These are phyloP conservation scores for Candida smagusa DNA, from an alignment of 1,139 yeast species.

Conservation along the genomic window DNA sequence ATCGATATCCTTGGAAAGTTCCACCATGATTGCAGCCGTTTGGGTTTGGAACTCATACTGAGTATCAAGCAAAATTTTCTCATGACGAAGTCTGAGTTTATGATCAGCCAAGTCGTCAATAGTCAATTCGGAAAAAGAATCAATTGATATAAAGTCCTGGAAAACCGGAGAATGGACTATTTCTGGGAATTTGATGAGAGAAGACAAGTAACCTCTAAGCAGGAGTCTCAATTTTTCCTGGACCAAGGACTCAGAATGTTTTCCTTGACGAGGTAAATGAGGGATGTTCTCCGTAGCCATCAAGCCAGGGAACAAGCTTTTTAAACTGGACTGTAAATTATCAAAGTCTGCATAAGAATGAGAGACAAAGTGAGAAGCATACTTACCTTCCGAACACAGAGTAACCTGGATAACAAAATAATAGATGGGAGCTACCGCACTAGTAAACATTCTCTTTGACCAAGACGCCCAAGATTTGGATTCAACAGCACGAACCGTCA, in stretches of 20 bases:
- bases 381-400: conserved; percentile 5
- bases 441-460: conserved; percentile 4
- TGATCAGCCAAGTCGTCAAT: conserved; percentile 53
- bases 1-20: conserved; percentile 50
- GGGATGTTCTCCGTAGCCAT: conserved; percentile 55
- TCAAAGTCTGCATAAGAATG: conserved; percentile 68
- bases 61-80: conserved; percentile 56
- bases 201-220: conserved; percentile 65
- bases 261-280: conserved; percentile 49
- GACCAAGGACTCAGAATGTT: conserved; percentile 32
- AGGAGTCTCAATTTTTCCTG: conserved; percentile 72
- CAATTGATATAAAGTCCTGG: conserved; percentile 47
- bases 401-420: conserved; percentile 44
- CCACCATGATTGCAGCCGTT: conserved; percentile 43
- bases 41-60: conserved; percentile 73
- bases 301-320: conserved; percentile 64
- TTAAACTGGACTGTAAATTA: conserved; percentile 48
- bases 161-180: conserved; percentile 53
- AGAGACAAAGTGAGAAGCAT: conserved; percentile 44
- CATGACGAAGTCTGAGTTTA: conserved; percentile 55
- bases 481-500: conserved; percentile 51
- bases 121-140: conserved; percentile 28
- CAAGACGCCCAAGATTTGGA: conserved; percentile 13
- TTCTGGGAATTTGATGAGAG: conserved; percentile 51
- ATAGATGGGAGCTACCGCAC: conserved; percentile 30